Evolutionary conservation across 1,139 yeast species (phyloP).

Genomic region (Saccharomyces hybrid): DNA sequence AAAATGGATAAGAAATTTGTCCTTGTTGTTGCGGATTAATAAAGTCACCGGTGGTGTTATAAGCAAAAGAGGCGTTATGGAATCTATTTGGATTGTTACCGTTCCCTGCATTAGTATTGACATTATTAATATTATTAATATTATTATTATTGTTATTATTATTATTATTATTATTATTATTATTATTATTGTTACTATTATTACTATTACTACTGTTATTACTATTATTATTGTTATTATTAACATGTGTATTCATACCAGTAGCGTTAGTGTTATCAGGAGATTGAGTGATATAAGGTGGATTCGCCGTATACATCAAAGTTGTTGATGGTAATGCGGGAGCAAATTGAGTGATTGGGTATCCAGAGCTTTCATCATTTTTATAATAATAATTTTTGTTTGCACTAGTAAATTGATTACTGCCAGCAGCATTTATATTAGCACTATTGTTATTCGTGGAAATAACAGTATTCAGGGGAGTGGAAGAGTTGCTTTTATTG

Average conservation of each 20-base stretch:
- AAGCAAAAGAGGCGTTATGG: not conserved
- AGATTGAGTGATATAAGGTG: not conserved
- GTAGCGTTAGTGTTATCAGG: not conserved
- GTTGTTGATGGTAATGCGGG: not conserved
- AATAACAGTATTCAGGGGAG: not conserved
- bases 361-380: conserved; percentile 3
- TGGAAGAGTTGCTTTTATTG: conserved; percentile 1
- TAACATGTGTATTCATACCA: not conserved
- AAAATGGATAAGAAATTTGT: not conserved
- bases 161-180: not conserved
- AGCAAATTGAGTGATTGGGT: not conserved
- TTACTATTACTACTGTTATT: not conserved
- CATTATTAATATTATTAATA: not conserved
- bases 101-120: not conserved
- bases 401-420: not conserved
- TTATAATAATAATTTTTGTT: conserved; percentile 2
- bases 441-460: not conserved
- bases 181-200: not conserved
- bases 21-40: not conserved
- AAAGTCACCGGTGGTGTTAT: not conserved
- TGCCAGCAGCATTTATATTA: not conserved
- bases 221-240: not conserved
- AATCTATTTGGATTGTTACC: not conserved
- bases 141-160: conserved; percentile 1
- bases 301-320: not conserved